Evolutionary conservation across 106 monocot genomes (phyloP), one percentile per base, ranked within the genome.

Genomic region (Apostasia ramifera): DNA sequence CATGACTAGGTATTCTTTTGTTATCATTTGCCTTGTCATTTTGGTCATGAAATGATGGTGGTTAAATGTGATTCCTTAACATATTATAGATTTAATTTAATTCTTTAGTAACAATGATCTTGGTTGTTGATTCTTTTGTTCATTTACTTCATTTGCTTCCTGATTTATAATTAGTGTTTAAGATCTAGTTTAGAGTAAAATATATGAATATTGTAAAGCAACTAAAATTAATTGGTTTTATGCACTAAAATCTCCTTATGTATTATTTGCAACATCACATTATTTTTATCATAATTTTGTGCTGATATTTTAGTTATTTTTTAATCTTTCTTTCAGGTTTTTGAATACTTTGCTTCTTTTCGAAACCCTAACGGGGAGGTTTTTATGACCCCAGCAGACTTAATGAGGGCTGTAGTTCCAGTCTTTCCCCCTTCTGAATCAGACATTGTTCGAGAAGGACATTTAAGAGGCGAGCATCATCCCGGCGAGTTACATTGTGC

Each of bases 341-440:
- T 95, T 74, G 88, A 91, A 57, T 95, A 95, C 73, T 95, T 95
- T 63, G 91, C 94, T 66, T 84, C 94, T 59, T 66, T 80, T 43
- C 74, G 49, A 1, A 84, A 66, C 58, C 73, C 80, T 42, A 77
- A 91, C 55, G 91, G 88, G n/a, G 91, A 91, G 46, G 61, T 82
- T 2, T 86, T 77, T 59, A 95, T 95, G 94, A 68, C 79, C 53
- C 88, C 94, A 40, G 74, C 79, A 53, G 94, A 95, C 82, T 73
- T 95, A 65, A 91, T 95, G 94, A 77, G 94, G 71, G 94, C 91
- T 39, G 76, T 88, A 57, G 86, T 95, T 57, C 94, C 91, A 63
- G 94, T 95, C 8, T 91, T 91, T 59, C 94, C 94, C 75, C 91
- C 94, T 55, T 95, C 91, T 47, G 94, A 88, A 55, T 95, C 94